phyloP scores from a whole-genome alignment of 2,329 filamentous ascomycete species.

The Fusarium luffae region DNA sequence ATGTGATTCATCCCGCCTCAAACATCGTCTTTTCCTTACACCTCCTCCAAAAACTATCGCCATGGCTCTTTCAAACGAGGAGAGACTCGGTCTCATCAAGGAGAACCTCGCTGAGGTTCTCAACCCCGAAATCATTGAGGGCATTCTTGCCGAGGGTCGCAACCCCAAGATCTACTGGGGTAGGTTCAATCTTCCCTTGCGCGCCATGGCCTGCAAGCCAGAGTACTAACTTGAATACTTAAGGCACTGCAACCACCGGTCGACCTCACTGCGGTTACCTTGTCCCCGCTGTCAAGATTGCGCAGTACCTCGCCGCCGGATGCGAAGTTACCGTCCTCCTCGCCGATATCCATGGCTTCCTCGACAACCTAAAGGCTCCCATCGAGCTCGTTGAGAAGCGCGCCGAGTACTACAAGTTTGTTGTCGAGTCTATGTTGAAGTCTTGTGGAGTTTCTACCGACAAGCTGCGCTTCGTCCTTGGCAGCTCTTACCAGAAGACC shows the following conservation, averaged over 20 bases:
- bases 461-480: slow-evolving; percentile 84
- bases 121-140: slow-evolving; percentile 84
- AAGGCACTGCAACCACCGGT: slow-evolving; percentile 84
- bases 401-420: slow-evolving; percentile 83
- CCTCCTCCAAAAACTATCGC: not conserved
- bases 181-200: slow-evolving; percentile 45
- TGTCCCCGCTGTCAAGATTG: slow-evolving; percentile 88
- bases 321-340: slow-evolving; percentile 85
- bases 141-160: slow-evolving; percentile 75
- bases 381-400: slow-evolving; percentile 87
- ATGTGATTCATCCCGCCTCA: slow-evolving; percentile 1
- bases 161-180: slow-evolving; percentile 88
- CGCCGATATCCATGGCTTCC: slow-evolving; percentile 79
- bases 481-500: slow-evolving; percentile 82
- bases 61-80: slow-evolving; percentile 45
- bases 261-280: slow-evolving; percentile 91
- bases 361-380: slow-evolving; percentile 86
- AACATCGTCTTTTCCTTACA: not conserved
- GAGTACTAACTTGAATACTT: not conserved
- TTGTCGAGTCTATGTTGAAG: slow-evolving; percentile 79
- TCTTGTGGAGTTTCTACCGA: slow-evolving; percentile 83
- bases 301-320: slow-evolving; percentile 84
- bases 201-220: not conserved
- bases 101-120: slow-evolving; percentile 85
- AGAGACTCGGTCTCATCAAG: slow-evolving; percentile 80